Conservation (phyloP, 805 yeast genomes). For the Candida sphagnicola region DNA sequence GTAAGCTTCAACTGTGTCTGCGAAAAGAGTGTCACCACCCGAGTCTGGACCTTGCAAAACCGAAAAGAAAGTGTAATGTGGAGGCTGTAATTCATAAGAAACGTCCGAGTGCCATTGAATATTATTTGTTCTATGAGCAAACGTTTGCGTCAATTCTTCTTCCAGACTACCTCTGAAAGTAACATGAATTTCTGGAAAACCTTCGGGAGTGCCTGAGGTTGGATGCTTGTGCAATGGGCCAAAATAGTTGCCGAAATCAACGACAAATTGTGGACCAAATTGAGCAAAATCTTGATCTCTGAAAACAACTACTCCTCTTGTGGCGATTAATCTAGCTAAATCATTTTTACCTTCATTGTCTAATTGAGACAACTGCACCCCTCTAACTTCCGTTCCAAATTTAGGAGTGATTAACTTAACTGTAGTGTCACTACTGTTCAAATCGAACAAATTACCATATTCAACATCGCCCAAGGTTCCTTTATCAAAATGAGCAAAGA, state of each 20-base stretch:
- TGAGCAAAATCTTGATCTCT: slow-evolving; percentile 27
- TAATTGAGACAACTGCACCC: slow-evolving; percentile 26
- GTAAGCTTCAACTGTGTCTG: slow-evolving; percentile 35
- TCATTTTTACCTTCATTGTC: slow-evolving; percentile 26
- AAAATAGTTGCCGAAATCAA: slow-evolving; percentile 16
- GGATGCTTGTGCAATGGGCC: slow-evolving; percentile 21
- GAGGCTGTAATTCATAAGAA: slow-evolving; percentile 33
- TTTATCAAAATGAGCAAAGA: slow-evolving; percentile 24
- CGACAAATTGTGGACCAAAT: slow-evolving; percentile 42
- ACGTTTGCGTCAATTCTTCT: slow-evolving; percentile 24
- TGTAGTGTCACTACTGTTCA: slow-evolving; percentile 9
- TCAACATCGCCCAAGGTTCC: slow-evolving; percentile 21
- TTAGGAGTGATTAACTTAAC: slow-evolving; percentile 26
- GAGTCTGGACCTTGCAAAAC: slow-evolving; percentile 34
- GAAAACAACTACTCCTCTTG: slow-evolving; percentile 32
- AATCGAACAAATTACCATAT: slow-evolving; percentile 19
- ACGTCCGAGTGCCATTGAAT: slow-evolving; percentile 37
- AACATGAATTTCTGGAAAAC: slow-evolving; percentile 31
- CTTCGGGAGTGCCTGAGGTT: slow-evolving; percentile 20
- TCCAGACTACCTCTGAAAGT: slow-evolving; percentile 29
- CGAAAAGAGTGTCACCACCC: slow-evolving; percentile 37
- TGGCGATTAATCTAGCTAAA: slow-evolving; percentile 27
- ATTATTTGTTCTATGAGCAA: slow-evolving; percentile 23
- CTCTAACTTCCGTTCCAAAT: slow-evolving; percentile 26
- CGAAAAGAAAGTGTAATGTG: slow-evolving; percentile 30